phyloP scores from a whole-genome alignment of 2,329 filamentous ascomycete species.

The Westerdykella ornata region DNA sequence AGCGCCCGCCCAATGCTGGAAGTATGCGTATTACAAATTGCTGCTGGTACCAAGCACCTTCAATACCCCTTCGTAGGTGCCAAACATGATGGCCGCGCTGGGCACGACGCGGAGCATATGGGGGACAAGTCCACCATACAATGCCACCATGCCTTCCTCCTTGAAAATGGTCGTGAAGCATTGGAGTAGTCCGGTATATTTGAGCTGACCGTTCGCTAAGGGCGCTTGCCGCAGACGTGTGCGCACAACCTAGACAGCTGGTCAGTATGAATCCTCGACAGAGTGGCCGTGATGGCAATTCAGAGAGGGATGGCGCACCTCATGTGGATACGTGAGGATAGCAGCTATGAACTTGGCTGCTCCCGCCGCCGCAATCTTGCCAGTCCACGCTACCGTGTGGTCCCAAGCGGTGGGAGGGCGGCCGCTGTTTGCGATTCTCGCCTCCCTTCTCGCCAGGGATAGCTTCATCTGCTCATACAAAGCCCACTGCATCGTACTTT shows the following conservation, averaged over 20 bases:
- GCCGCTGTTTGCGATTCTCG: slow-evolving; percentile 49
- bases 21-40: slow-evolving; percentile 24
- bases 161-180: slow-evolving; percentile 84
- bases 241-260: slow-evolving; percentile 58
- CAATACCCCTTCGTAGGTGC: slow-evolving; percentile 62
- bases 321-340: slow-evolving; percentile 83
- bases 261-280: not conserved
- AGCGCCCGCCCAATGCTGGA: not conserved
- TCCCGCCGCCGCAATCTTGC: slow-evolving; percentile 72
- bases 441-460: slow-evolving; percentile 59
- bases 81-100: slow-evolving; percentile 93
- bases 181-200: slow-evolving; percentile 82
- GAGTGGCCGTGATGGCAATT: not conserved
- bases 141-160: slow-evolving; percentile 76
- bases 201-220: slow-evolving; percentile 61
- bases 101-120: slow-evolving; percentile 88
- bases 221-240: slow-evolving; percentile 82
- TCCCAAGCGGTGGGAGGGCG: slow-evolving; percentile 65
- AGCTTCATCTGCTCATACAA: slow-evolving; percentile 90
- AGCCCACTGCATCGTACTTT: slow-evolving; percentile 89
- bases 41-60: slow-evolving; percentile 43
- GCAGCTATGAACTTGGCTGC: slow-evolving; percentile 80
- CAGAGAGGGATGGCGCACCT: slow-evolving; percentile 50
- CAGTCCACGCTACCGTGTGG: slow-evolving; percentile 66
- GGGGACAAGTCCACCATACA: slow-evolving; percentile 87